Evolutionary conservation across 2,329 filamentous ascomycete genomes (phyloP).

Genomic region (Cladophialophora immunda): DNA sequence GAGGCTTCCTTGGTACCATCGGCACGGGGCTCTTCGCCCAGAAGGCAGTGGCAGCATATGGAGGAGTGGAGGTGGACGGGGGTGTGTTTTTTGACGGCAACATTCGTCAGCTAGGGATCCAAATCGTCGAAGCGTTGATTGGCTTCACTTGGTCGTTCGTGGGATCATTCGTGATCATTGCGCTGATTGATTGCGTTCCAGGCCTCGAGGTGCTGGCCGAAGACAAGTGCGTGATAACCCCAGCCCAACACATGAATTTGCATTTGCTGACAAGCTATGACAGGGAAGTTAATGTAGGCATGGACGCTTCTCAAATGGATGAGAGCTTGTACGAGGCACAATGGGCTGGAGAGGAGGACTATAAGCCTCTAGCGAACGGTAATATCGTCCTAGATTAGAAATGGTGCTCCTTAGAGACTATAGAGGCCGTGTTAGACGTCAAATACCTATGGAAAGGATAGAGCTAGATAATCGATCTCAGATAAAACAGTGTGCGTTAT

Average conservation of each 20-base stretch:
- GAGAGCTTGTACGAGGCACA: conserved; percentile 55
- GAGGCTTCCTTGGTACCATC: conserved; percentile 61
- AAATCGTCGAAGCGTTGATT: conserved; percentile 61
- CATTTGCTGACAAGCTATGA: conserved; percentile 3
- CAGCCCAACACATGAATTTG: background rate
- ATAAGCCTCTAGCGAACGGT: conserved; percentile 37
- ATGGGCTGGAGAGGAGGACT: conserved; percentile 45
- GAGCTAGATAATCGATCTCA: background rate
- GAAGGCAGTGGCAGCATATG: conserved; percentile 62
- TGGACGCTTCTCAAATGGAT: conserved; percentile 62
- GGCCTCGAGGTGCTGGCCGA: conserved; percentile 62
- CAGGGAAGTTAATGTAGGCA: conserved; percentile 55
- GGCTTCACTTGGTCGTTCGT: conserved; percentile 62
- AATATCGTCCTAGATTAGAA: conserved; percentile 32
- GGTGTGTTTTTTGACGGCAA: conserved; percentile 65
- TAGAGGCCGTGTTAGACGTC: background rate
- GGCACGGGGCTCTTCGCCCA: conserved; percentile 61
- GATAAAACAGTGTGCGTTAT: background rate
- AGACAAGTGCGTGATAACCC: conserved; percentile 56
- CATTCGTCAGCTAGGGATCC: conserved; percentile 58
- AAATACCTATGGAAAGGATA: background rate
- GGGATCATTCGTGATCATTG: conserved; percentile 59
- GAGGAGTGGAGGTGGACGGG: conserved; percentile 57
- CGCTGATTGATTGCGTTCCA: conserved; percentile 62
- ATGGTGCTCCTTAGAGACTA: background rate